These are phyloP conservation scores for Clonostachys rosea DNA, from an alignment of 2,329 filamentous ascomycete genomes.

Conservation along the genomic window DNA sequence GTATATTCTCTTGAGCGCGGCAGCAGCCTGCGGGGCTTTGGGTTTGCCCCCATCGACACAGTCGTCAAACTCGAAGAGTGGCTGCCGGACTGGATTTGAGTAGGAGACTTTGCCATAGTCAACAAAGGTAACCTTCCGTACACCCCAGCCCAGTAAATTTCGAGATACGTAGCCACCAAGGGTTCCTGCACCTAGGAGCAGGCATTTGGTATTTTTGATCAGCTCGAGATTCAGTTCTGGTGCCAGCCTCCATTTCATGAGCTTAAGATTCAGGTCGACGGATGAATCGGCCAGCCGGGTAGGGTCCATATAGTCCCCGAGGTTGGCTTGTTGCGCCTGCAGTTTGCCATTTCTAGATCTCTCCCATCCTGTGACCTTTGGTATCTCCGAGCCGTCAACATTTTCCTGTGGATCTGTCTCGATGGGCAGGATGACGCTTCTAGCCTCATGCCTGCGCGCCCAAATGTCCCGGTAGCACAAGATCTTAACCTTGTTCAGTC, in stretches of 20 bases:
- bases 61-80: conserved; percentile 85
- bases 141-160: conserved; percentile 92
- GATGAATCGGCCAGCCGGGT: conserved; percentile 83
- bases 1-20: conserved; percentile 79
- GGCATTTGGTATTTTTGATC: conserved; percentile 85
- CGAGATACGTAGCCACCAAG: conserved; percentile 91
- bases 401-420: conserved; percentile 44
- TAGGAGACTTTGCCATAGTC: conserved; percentile 93
- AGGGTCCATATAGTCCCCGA: conserved; percentile 93
- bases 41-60: conserved; percentile 78
- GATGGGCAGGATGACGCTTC: conserved; percentile 73
- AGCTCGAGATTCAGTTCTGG: conserved; percentile 81
- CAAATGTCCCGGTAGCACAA: conserved; percentile 88
- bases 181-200: conserved; percentile 88
- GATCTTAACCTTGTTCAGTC: conserved; percentile 72
- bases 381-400: conserved; percentile 52
- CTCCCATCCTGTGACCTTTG: conserved; percentile 95
- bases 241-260: conserved; percentile 98
- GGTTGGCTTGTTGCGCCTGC: conserved; percentile 70
- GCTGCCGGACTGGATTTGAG: conserved; percentile 93
- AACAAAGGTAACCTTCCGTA: conserved; percentile 90
- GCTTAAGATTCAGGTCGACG: conserved; percentile 91
- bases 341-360: conserved; percentile 76
- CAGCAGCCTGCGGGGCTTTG: conserved; percentile 78
- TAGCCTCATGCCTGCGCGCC: conserved; percentile 69